A percentile compares a stretch with the other conserved stretches of the same genome.
Evolutionary conservation across 768 basidiomycete species (phyloP).

Genomic region (Suillus brevipes): DNA sequence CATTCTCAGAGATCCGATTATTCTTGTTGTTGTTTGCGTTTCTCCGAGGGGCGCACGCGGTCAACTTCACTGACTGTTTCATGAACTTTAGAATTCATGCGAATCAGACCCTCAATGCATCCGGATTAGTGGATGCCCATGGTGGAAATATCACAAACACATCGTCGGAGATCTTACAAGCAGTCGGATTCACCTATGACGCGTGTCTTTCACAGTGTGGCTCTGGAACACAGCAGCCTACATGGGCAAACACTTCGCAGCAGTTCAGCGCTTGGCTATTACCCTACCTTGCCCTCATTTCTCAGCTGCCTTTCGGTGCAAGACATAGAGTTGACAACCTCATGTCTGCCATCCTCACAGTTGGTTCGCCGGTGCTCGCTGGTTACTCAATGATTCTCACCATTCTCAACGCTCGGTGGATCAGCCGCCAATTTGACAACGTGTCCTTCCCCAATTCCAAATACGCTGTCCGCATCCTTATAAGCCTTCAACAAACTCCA

Average conservation of each 20-base stretch:
- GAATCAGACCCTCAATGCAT: background rate
- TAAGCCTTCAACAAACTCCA: constrained; percentile 43
- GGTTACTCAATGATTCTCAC: constrained; percentile 48
- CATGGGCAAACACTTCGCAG: constrained; percentile 27
- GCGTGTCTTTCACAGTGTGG: constrained; percentile 18
- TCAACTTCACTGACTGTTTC: constrained; percentile 18
- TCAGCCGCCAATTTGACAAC: constrained; percentile 32
- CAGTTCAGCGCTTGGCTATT: constrained; percentile 47
- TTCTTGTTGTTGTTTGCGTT: background rate
- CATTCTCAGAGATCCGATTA: background rate
- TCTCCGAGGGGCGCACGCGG: background rate
- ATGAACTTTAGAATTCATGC: constrained; percentile 8
- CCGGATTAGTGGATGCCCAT: constrained; percentile 4
- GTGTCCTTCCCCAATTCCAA: constrained; percentile 26
- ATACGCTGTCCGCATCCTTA: constrained; percentile 35
- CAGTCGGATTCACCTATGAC: constrained; percentile 11
- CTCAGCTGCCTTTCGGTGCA: constrained; percentile 49
- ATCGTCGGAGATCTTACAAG: constrained; percentile 6
- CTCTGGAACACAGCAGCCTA: constrained; percentile 9
- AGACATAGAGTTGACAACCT: constrained; percentile 41
- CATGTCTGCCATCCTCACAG: constrained; percentile 41
- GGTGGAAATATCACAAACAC: background rate
- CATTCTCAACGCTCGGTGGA: constrained; percentile 44
- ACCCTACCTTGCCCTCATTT: constrained; percentile 49
- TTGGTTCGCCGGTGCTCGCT: constrained; percentile 47